Percentiles rank a stretch among this genome's conserved stretches.
Conservation (phyloP, 768 basidiomycete species). For the Hygrocybe punicea region DNA sequence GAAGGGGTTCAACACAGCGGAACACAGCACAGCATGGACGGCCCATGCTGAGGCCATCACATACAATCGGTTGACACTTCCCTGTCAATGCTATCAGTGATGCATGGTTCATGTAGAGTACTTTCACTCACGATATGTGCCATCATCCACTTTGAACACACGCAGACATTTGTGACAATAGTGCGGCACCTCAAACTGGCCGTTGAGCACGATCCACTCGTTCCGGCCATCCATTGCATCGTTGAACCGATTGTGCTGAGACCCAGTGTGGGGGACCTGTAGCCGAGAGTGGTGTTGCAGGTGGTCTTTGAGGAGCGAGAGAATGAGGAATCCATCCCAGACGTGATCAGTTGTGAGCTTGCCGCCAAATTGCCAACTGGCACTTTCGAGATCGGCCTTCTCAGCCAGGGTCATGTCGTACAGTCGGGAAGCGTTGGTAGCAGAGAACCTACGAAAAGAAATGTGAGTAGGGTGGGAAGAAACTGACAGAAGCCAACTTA, state of each 20-base stretch:
- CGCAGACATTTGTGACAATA: slow-evolving; percentile 27
- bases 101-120: background rate
- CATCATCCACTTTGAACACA: slow-evolving; percentile 7
- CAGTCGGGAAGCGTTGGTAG: slow-evolving; percentile 15
- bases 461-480: background rate
- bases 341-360: slow-evolving; percentile 26
- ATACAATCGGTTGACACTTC: slow-evolving; percentile 1
- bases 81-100: background rate
- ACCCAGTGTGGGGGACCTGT: slow-evolving; percentile 22
- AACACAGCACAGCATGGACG: slow-evolving; percentile 12
- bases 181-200: slow-evolving; percentile 26
- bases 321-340: slow-evolving; percentile 30
- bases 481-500: slow-evolving; percentile 10
- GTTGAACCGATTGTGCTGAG: slow-evolving; percentile 25
- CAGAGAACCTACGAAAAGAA: slow-evolving; percentile 13
- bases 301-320: slow-evolving; percentile 25
- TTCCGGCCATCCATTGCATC: slow-evolving; percentile 26
- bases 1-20: slow-evolving; percentile 10
- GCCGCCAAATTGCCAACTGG: slow-evolving; percentile 22
- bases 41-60: slow-evolving; percentile 19
- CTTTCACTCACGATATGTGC: slow-evolving; percentile 8
- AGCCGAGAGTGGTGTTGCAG: slow-evolving; percentile 8
- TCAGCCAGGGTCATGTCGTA: slow-evolving; percentile 16
- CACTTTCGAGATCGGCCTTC: slow-evolving; percentile 4
- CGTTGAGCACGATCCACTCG: slow-evolving; percentile 16